These are phyloP conservation scores for Hygrophila difformis DNA, from an alignment of 257 asterid genomes.

Conservation along the genomic window DNA sequence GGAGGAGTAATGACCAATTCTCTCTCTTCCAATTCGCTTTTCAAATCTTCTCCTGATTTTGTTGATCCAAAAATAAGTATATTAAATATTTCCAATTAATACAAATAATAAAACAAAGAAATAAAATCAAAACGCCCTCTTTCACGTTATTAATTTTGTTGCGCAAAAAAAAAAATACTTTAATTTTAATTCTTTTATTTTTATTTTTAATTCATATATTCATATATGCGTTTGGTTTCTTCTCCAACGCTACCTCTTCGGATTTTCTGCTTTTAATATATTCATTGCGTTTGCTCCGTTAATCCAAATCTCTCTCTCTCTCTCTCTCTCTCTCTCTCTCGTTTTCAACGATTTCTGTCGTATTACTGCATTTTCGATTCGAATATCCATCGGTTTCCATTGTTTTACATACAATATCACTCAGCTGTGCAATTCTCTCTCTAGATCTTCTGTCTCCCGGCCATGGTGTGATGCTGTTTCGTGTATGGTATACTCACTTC, in stretches of 20 bases:
- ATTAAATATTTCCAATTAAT: too few relatives aligned
- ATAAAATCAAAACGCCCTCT: too few relatives aligned
- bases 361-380: slow-evolving; percentile 34
- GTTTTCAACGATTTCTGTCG: slow-evolving; percentile 37
- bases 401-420: slow-evolving; percentile 2
- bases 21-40: too few relatives aligned
- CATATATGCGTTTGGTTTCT: slow-evolving; percentile 37
- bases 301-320: slow-evolving; percentile 22
- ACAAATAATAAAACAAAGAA: too few relatives aligned
- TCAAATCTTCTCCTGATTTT: too few relatives aligned
- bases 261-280: slow-evolving; percentile 36
- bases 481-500: slow-evolving; percentile 22
- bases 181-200: background rate
- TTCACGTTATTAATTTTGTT: slow-evolving; percentile 9
- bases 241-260: slow-evolving; percentile 62
- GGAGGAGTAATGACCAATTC: too few relatives aligned
- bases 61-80: too few relatives aligned
- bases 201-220: background rate
- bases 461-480: slow-evolving; percentile 23
- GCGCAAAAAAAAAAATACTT: too few relatives aligned
- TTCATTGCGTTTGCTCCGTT: slow-evolving; percentile 16
- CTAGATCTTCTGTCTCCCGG: slow-evolving; percentile 25
- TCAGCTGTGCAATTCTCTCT: slow-evolving; percentile 18
- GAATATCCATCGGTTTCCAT: slow-evolving; percentile 28
- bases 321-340: slow-evolving; percentile 36